Evolutionary conservation across 768 basidiomycete species (phyloP).

Genomic region (Panaeolus cyanescens): DNA sequence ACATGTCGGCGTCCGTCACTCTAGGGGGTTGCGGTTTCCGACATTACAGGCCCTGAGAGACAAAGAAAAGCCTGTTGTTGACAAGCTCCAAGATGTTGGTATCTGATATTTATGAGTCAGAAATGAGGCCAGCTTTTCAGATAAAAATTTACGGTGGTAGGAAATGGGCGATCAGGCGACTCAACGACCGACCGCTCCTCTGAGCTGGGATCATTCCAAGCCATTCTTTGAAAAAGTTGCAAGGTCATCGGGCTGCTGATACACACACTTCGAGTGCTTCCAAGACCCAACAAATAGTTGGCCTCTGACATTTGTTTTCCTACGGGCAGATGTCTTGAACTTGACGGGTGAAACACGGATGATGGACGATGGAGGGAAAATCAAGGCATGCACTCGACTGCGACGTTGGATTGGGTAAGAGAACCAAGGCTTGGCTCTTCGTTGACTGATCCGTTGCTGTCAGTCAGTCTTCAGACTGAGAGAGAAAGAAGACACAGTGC

Average conservation of each 20-base stretch:
- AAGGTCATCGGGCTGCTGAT: not conserved
- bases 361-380: not conserved
- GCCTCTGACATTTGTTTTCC: not conserved
- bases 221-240: not conserved
- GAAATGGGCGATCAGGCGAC: not conserved
- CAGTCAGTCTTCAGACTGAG: not conserved
- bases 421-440: not conserved
- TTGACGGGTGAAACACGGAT: not conserved
- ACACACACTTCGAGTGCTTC: not conserved
- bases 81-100: constrained; percentile 1
- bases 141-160: not conserved
- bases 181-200: too few species aligned
- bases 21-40: too few species aligned
- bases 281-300: too few species aligned
- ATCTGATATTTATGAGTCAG: not conserved
- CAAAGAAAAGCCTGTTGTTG: too few species aligned
- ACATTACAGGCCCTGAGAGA: too few species aligned
- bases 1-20: too few species aligned
- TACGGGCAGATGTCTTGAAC: not conserved
- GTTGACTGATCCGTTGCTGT: not conserved
- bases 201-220: not conserved
- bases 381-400: not conserved
- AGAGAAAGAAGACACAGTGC: not conserved
- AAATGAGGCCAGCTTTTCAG: not conserved
- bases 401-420: not conserved